phyloP scores from a whole-genome alignment of 768 basidiomycete species.

The Naematelia aurantialba region DNA sequence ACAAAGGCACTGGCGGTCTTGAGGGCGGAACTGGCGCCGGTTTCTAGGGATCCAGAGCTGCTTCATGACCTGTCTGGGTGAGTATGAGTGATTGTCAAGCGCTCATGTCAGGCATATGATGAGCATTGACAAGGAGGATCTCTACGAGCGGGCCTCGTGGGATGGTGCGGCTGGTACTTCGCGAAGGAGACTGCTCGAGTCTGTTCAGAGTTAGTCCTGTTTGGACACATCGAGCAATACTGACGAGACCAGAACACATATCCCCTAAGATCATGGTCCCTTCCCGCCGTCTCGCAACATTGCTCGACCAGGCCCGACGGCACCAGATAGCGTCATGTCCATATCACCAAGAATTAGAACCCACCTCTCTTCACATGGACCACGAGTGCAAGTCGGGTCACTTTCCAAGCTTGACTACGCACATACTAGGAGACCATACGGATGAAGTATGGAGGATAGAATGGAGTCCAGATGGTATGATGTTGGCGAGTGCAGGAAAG shows the following conservation, averaged over 20 bases:
- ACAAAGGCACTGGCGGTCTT: slow-evolving; percentile 79
- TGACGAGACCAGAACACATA: slow-evolving; percentile 65
- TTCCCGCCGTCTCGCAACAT: slow-evolving; percentile 73
- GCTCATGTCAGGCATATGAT: slow-evolving; percentile 70
- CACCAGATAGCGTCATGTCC: slow-evolving; percentile 77
- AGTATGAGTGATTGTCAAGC: slow-evolving; percentile 26
- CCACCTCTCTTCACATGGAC: slow-evolving; percentile 81
- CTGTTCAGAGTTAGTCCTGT: slow-evolving; percentile 67
- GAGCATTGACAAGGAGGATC: slow-evolving; percentile 79
- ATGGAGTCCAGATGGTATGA: slow-evolving; percentile 86
- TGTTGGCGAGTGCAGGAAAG: slow-evolving; percentile 80
- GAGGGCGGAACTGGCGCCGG: slow-evolving; percentile 79
- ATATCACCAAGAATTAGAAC: slow-evolving; percentile 67
- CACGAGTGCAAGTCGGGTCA: slow-evolving; percentile 71
- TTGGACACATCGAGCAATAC: neutral
- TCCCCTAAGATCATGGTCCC: slow-evolving; percentile 91
- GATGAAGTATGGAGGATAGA: slow-evolving; percentile 95
- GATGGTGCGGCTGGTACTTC: slow-evolving; percentile 81
- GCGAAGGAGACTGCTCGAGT: slow-evolving; percentile 67
- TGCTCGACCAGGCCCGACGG: slow-evolving; percentile 77
- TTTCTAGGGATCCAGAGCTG: slow-evolving; percentile 72
- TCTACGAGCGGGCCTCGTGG: slow-evolving; percentile 77
- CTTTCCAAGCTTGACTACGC: slow-evolving; percentile 82
- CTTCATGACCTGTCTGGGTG: slow-evolving; percentile 86
- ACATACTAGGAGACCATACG: slow-evolving; percentile 75